A percentile compares a stretch with the other conserved stretches of the same genome.
These are phyloP conservation scores for Primulina huaijiensis DNA, from an alignment of 257 asterid genomes.

Conservation along the genomic window DNA sequence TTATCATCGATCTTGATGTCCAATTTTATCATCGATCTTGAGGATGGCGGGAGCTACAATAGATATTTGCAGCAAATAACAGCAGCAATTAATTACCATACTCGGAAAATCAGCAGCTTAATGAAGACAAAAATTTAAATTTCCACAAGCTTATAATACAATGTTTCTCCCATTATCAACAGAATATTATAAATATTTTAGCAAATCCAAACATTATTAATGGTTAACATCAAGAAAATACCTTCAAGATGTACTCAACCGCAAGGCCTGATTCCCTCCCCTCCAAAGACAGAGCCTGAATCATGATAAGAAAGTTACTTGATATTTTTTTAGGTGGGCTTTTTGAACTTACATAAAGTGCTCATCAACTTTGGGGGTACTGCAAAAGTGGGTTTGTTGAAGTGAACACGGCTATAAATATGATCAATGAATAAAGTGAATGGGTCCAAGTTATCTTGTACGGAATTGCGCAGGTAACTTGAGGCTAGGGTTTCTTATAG, in stretches of 20 bases:
- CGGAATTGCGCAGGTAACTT: not conserved
- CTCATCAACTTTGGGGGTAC: not conserved
- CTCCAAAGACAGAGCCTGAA: slow-evolving; percentile 84
- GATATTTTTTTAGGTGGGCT: not conserved
- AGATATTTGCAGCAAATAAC: not conserved
- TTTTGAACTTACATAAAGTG: not conserved
- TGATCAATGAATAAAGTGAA: not conserved
- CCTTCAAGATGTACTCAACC: slow-evolving; percentile 89
- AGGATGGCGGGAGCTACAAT: not conserved
- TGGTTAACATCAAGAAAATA: slow-evolving; percentile 37
- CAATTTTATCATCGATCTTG: not conserved
- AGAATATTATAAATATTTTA: slow-evolving; percentile 2
- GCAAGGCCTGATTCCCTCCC: slow-evolving; percentile 77
- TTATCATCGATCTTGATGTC: not conserved
- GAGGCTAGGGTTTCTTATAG: not conserved
- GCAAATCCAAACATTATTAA: slow-evolving; percentile 5
- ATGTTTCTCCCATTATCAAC: not conserved
- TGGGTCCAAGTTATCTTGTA: not conserved
- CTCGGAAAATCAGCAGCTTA: slow-evolving; percentile 8
- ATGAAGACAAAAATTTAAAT: not conserved
- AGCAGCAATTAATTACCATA: not conserved
- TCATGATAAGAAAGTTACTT: slow-evolving; percentile 19
- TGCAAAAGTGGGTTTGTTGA: not conserved
- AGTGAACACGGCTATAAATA: slow-evolving; percentile 3
- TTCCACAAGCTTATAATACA: not conserved